A percentile compares a stretch with the other conserved stretches of the same genome.
Conservation (phyloP, 345 rosid genomes). For the Sisymbrium altissimum region DNA sequence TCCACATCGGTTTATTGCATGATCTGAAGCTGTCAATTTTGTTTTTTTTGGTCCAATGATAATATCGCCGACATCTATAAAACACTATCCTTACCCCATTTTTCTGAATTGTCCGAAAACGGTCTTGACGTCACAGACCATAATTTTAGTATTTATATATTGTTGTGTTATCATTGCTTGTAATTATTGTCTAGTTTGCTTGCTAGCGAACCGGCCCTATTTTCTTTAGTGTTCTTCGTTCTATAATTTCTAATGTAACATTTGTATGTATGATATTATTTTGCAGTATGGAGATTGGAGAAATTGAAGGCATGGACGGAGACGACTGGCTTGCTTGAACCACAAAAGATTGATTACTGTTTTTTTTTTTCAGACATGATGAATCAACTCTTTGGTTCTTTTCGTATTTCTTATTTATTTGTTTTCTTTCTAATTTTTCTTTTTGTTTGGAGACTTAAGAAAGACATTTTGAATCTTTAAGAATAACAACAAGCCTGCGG, state of each 20-base stretch:
- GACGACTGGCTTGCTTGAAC: conserved; percentile 85
- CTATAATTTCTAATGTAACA: not conserved
- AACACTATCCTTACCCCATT: conserved; percentile 26
- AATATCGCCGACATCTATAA: conserved; percentile 31
- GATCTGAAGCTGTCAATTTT: conserved; percentile 27
- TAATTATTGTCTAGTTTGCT: not conserved
- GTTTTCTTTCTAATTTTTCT: conserved; percentile 10
- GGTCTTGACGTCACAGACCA: conserved; percentile 30
- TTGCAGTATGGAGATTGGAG: conserved; percentile 91
- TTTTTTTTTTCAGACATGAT: conserved; percentile 33
- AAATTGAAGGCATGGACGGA: conserved; percentile 76
- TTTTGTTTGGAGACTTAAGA: conserved; percentile 7
- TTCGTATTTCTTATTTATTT: conserved; percentile 15
- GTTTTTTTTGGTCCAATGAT: conserved; percentile 28
- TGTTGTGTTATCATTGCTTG: conserved; percentile 10
- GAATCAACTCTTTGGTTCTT: conserved; percentile 57
- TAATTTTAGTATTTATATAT: not conserved
- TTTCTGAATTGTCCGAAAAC: conserved; percentile 35
- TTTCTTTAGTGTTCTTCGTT: not conserved
- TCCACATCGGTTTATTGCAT: conserved; percentile 35
- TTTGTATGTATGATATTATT: conserved; percentile 12
- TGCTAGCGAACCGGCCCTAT: not conserved
- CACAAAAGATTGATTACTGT: conserved; percentile 67
- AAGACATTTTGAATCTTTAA: conserved; percentile 17
- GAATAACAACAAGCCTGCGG: conserved; percentile 46